Evolutionary conservation across 2,329 filamentous ascomycete genomes (phyloP).

Genomic region (Paramyrothecium sp.): DNA sequence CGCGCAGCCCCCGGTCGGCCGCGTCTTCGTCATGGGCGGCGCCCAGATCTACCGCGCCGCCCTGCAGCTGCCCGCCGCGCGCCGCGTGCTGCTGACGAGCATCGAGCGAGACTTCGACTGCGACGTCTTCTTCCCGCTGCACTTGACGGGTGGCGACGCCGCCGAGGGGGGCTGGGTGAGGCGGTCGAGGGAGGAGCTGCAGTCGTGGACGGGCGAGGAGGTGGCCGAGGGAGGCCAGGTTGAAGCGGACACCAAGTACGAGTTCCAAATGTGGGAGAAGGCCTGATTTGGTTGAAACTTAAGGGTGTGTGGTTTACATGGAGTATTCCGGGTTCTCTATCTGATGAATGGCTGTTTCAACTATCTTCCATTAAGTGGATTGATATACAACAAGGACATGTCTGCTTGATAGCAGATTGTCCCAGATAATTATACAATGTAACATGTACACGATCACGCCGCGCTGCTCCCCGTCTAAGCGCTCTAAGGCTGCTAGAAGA

Average conservation of each 20-base stretch:
- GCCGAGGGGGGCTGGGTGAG: slow-evolving; percentile 50
- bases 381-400: background rate
- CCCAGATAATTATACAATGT: background rate
- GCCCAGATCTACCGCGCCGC: slow-evolving; percentile 79
- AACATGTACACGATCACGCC: background rate
- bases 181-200: slow-evolving; percentile 50
- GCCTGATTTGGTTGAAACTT: slow-evolving; percentile 5
- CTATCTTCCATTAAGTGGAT: background rate
- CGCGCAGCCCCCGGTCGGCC: slow-evolving; percentile 42
- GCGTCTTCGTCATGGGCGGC: slow-evolving; percentile 86
- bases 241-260: slow-evolving; percentile 65
- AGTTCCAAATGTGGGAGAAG: slow-evolving; percentile 75
- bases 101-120: slow-evolving; percentile 70
- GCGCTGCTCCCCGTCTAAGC: background rate
- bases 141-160: slow-evolving; percentile 39
- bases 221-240: slow-evolving; percentile 54
- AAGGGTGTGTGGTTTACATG: too few species aligned
- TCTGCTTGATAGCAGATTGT: background rate
- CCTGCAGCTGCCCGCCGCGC: slow-evolving; percentile 56
- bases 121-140: slow-evolving; percentile 71
- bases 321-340: background rate
- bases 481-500: background rate
- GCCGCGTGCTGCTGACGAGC: slow-evolving; percentile 67
- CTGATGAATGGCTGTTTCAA: background rate
- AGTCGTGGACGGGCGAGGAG: slow-evolving; percentile 65